These are phyloP conservation scores for Rhododendron molle DNA, from an alignment of 148 eudicot genomes.

Conservation along the genomic window DNA sequence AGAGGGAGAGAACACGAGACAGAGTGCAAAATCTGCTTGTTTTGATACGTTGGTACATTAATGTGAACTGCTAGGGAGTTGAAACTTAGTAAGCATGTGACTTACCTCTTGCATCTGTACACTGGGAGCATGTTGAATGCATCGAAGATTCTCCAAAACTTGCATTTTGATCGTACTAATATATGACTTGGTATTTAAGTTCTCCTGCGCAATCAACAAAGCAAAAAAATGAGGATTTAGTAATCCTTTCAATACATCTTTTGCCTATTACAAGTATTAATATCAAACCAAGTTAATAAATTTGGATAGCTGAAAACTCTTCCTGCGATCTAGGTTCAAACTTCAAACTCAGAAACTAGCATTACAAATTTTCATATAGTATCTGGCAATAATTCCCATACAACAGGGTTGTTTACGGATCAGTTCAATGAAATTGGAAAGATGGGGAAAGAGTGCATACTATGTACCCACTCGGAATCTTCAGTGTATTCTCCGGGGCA, in stretches of 20 bases:
- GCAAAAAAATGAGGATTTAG: neutral
- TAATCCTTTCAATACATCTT: neutral
- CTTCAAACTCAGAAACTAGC: neutral
- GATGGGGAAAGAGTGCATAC: conserved; percentile 34
- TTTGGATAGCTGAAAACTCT: neutral
- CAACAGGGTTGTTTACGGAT: neutral
- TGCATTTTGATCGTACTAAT: conserved; percentile 81
- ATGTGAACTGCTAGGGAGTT: neutral
- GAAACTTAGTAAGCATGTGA: neutral
- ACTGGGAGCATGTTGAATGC: conserved; percentile 95
- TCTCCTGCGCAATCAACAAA: conserved; percentile 59
- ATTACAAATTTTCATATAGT: neutral
- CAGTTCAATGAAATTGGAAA: neutral
- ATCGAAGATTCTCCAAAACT: conserved; percentile 87
- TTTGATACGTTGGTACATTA: neutral
- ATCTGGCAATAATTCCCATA: neutral
- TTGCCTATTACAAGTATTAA: neutral
- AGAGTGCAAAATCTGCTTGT: neutral
- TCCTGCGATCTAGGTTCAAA: neutral
- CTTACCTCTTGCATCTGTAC: conserved; percentile 98
- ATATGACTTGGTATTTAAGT: conserved; percentile 85
- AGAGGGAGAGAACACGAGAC: neutral
- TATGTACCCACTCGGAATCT: conserved; percentile 67
- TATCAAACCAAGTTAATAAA: neutral
- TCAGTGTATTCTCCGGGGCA: conserved; percentile 81